A percentile compares a stretch with the other conserved stretches of the same genome.
Evolutionary conservation across 345 rosid species (phyloP).

Genomic region (Ceriops zippeliana): DNA sequence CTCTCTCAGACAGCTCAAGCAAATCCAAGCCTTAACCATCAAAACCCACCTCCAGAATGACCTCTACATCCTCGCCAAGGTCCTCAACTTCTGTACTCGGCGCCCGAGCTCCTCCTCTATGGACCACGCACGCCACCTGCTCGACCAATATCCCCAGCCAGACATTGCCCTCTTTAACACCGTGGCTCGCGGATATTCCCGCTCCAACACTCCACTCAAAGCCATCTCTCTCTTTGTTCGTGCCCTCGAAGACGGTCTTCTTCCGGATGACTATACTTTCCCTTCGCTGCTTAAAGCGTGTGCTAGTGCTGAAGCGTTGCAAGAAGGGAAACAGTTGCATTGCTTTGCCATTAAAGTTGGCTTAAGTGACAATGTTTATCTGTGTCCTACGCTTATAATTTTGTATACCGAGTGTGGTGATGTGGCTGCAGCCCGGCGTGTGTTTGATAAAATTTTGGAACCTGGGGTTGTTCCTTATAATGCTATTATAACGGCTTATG

Average conservation of each 20-base stretch:
- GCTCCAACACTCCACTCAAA: conserved; percentile 18
- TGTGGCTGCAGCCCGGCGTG: conserved; percentile 13
- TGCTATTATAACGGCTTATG: conserved; percentile 30
- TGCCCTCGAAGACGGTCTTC: conserved; percentile 8
- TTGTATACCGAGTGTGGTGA: conserved; percentile 19
- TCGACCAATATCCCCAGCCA: conserved; percentile 22
- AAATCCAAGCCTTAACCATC: conserved; percentile 59
- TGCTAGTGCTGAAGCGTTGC: conserved; percentile 13
- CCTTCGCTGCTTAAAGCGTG: conserved; percentile 24
- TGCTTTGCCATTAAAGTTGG: conserved; percentile 45
- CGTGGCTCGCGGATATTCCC: conserved; percentile 25
- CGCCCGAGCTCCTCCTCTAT: conserved; percentile 3
- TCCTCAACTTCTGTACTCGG: conserved; percentile 38
- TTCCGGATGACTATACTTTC: conserved; percentile 18
- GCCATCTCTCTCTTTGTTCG: conserved; percentile 11
- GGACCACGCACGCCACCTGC: conserved; percentile 20
- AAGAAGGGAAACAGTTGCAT: conserved; percentile 25
- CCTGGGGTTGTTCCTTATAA: conserved; percentile 41
- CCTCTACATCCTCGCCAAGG: conserved; percentile 25
- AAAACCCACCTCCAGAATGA: conserved; percentile 56
- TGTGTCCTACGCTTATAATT: conserved; percentile 23
- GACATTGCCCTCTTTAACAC: conserved; percentile 18
- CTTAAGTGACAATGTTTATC: conserved; percentile 40
- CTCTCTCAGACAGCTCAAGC: conserved; percentile 56
- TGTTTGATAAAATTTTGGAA: conserved; percentile 18